A percentile compares a stretch with the other conserved stretches of the same genome.
Evolutionary conservation across 345 rosid species (phyloP).

Genomic region (Eucalyptus sideroxylon): DNA sequence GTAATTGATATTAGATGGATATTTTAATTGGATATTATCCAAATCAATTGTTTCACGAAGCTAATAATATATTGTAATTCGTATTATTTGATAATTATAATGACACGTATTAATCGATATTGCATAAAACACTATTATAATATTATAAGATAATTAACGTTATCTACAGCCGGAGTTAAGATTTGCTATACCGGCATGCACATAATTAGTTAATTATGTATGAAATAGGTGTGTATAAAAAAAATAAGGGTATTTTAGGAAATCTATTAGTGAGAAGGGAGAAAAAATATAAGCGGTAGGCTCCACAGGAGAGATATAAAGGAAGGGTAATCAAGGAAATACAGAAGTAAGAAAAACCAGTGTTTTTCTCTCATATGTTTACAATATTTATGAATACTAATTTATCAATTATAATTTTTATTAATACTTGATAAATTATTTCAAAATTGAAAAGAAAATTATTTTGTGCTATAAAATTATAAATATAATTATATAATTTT

Average conservation of each 20-base stretch:
- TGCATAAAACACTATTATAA: background rate
- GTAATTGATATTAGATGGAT: background rate
- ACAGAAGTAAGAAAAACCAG: background rate
- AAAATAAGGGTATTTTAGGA: background rate
- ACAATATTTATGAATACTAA: background rate
- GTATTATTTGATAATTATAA: background rate
- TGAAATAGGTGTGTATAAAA: background rate
- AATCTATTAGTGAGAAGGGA: background rate
- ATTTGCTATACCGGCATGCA: background rate
- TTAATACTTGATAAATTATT: background rate
- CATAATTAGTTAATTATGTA: background rate
- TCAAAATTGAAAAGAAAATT: background rate
- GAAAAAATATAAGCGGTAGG: rapidly evolving
- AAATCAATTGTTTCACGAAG: background rate
- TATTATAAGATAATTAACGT: background rate
- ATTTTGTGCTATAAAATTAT: background rate
- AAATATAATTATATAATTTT: no score
- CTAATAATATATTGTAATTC: background rate
- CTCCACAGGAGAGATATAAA: rapidly evolving
- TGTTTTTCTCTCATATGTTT: background rate
- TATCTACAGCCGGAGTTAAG: background rate
- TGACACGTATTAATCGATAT: background rate
- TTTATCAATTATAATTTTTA: background rate
- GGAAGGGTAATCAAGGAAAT: background rate
- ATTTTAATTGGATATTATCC: background rate